A percentile compares a stretch with the other conserved stretches of the same genome.
Conservation (phyloP, 139 green algal species). For the Chlamydomonas schloesseri region DNA sequence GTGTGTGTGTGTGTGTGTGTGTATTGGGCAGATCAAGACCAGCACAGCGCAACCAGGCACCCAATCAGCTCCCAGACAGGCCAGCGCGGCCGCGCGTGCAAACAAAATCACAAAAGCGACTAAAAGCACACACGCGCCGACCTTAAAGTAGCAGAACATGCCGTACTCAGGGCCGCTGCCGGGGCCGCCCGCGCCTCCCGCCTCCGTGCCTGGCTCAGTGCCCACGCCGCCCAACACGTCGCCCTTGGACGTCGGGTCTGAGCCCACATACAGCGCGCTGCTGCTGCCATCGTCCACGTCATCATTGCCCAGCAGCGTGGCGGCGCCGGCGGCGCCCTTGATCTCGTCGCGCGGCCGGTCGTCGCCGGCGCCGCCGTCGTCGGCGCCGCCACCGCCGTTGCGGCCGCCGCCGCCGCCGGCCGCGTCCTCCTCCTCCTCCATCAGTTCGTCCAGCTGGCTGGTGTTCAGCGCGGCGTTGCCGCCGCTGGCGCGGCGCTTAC, state of each 20-base stretch:
- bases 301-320: background rate
- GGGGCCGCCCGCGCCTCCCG: background rate
- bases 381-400: background rate
- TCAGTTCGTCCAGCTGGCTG: background rate
- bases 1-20: no score
- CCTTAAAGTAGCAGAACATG: slow-evolving; percentile 48
- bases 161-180: background rate
- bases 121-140: no score
- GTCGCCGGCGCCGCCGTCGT: background rate
- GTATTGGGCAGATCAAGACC: no score
- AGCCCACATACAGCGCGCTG: background rate
- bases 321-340: background rate
- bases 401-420: background rate
- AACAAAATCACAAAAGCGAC: no score
- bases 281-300: background rate
- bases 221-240: no score
- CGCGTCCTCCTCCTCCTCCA: slow-evolving; percentile 9
- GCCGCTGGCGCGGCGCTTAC: background rate
- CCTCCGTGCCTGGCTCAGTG: background rate
- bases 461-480: background rate
- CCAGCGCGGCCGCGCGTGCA: no score
- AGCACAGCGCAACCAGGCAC: no score
- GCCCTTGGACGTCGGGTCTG: no score
- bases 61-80: no score
- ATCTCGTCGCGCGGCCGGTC: background rate